Evolutionary conservation across 305 asterid species (phyloP).

Genomic region (Fraxinus nigra): DNA sequence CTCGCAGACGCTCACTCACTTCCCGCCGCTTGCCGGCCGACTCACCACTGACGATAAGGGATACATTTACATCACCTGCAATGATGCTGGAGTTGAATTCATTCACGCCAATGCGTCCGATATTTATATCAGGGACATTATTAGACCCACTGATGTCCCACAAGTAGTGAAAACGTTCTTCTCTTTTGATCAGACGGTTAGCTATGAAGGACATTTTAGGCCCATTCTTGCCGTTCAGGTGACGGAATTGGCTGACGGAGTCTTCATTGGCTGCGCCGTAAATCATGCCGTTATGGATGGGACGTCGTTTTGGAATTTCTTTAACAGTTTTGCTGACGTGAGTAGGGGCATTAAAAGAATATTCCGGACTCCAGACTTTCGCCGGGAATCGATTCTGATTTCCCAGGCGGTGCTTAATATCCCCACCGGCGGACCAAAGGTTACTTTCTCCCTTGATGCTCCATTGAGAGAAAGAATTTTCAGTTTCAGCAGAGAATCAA

Average conservation of each 20-base stretch:
- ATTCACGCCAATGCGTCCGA: conserved; percentile 31
- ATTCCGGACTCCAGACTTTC: conserved; percentile 25
- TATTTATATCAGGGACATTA: conserved; percentile 22
- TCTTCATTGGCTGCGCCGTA: conserved; percentile 35
- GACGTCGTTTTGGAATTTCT: conserved; percentile 37
- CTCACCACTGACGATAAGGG: conserved; percentile 26
- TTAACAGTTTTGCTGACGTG: conserved; percentile 31
- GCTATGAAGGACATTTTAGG: conserved; percentile 29
- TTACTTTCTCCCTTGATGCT: conserved; percentile 19
- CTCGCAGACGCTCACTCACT: conserved; percentile 30
- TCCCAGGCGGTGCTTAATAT: conserved; percentile 23
- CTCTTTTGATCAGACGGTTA: conserved; percentile 21
- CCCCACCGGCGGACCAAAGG: conserved; percentile 27
- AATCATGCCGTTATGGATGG: conserved; percentile 38
- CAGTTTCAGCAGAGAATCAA: conserved; percentile 30
- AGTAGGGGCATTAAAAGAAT: conserved; percentile 22
- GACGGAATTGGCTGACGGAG: conserved; percentile 38
- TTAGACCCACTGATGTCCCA: conserved; percentile 16
- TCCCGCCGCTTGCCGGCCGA: conserved; percentile 29
- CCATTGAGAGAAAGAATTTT: conserved; percentile 34
- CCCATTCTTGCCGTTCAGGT: conserved; percentile 37
- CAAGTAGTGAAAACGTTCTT: conserved; percentile 20
- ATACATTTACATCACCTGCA: conserved; percentile 27
- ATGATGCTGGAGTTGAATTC: conserved; percentile 39
- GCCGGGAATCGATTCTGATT: conserved; percentile 28